Evolutionary conservation across 257 asterid genomes (phyloP).

Genomic region (Capsicum pubescens): DNA sequence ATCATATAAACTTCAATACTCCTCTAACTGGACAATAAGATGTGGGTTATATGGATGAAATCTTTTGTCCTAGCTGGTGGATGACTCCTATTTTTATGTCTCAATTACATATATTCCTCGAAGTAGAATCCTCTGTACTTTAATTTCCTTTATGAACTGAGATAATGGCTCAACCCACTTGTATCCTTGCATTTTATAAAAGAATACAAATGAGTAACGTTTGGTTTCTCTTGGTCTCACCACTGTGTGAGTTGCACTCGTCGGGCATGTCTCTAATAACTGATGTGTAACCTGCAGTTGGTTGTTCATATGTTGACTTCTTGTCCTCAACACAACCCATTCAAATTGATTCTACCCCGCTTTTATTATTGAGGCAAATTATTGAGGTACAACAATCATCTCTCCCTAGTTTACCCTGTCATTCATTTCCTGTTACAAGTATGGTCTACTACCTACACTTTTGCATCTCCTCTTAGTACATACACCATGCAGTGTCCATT

Average conservation of each 20-base stretch:
- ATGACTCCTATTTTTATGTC: too few relatives aligned
- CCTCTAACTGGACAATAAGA: too few relatives aligned
- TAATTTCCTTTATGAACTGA: too few relatives aligned
- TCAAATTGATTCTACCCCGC: constrained; percentile 62
- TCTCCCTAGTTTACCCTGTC: constrained; percentile 60
- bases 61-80: too few relatives aligned
- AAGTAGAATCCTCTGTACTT: too few relatives aligned
- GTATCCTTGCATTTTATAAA: too few relatives aligned
- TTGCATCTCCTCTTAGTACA: constrained; percentile 65
- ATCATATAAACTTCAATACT: too few relatives aligned
- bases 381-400: constrained; percentile 83
- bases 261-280: constrained; percentile 68
- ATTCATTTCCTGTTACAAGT: constrained; percentile 60
- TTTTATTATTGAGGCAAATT: constrained; percentile 43
- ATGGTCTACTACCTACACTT: constrained; percentile 54
- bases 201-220: too few relatives aligned
- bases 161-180: too few relatives aligned
- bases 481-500: constrained; percentile 61
- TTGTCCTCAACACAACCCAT: constrained; percentile 68
- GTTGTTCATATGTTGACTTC: constrained; percentile 56
- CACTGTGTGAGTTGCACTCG: neutral
- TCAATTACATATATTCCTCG: too few relatives aligned
- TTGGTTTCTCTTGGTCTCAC: too few relatives aligned
- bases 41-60: too few relatives aligned
- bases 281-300: constrained; percentile 71